Evolutionary conservation across 768 basidiomycete species (phyloP), one percentile per base, ranked within the genome.

Genomic region (Plicaturopsis crispa): DNA sequence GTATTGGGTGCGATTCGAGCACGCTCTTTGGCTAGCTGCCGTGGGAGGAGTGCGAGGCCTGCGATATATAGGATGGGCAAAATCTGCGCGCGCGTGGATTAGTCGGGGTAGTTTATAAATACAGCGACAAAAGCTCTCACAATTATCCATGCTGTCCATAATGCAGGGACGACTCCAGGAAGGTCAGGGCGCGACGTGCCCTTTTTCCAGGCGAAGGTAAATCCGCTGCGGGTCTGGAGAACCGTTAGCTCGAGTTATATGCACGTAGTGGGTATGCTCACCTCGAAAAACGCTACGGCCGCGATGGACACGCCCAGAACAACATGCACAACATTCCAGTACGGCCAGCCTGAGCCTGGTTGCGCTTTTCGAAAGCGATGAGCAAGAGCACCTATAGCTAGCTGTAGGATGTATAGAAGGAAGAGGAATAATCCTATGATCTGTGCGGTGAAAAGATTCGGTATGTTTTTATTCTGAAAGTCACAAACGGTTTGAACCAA

Each of bases 261-360:
- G 11, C 21, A n/a, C 35, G 36, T 45, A 51, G 48, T 40, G 44
- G 44, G 14, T 32, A 32, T 23, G 35, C 53, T 40, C 46, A 72
- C 75, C 62, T 77, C 71, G 47, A 64, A 65, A 51, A 75, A 73
- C 8, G 78, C 67, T 3, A 75, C 47, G 3, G 50, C 57, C 38
- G 83, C 62, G 38, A 73, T 61, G 2, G 53, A 48, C 20, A 80
- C 43, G 1, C 80, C 82, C 0, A 78, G 47, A 6, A 59, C 46
- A 31, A 75, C 70, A 46, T 84, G 82, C 6, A 73, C 32, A 44
- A 78, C 64, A 49, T 83, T 80, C n/a, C n/a, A n/a, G n/a, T n/a
- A n/a, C n/a, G n/a, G n/a, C n/a, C n/a, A n/a, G n/a, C n/a, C n/a
- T n/a, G n/a, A n/a, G n/a, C n/a, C n/a, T n/a, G n/a, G n/a, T n/a